Conservation (phyloP, 768 basidiomycete genomes). For the Rhodotorula babjevae region DNA sequence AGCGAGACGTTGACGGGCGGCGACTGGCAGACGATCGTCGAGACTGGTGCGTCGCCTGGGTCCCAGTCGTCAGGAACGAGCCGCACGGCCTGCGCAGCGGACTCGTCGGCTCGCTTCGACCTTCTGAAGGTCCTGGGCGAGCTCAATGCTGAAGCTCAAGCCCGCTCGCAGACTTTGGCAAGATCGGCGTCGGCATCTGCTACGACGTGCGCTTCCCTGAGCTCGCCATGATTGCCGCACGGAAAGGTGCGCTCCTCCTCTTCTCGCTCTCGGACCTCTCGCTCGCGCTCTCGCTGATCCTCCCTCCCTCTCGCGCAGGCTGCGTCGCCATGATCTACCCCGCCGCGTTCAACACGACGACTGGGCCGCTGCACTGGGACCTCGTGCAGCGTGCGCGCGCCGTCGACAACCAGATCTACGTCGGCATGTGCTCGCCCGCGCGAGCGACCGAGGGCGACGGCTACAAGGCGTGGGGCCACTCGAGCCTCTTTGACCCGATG, state of each 20-base stretch:
- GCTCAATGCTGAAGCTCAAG: not conserved
- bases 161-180: constrained; percentile 76
- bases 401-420: constrained; percentile 92
- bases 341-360: constrained; percentile 89
- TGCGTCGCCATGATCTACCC: constrained; percentile 88
- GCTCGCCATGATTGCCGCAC: constrained; percentile 80
- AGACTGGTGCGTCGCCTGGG: constrained; percentile 61
- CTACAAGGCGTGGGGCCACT: constrained; percentile 65
- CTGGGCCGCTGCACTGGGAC: constrained; percentile 95
- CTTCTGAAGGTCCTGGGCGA: too few relatives aligned
- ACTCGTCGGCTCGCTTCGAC: not conserved
- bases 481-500: constrained; percentile 44
- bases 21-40: constrained; percentile 66
- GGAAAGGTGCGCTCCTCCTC: constrained; percentile 58
- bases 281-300: not conserved
- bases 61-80: not conserved
- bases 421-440: constrained; percentile 93
- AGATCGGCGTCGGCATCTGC: constrained; percentile 91
- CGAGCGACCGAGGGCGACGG: constrained; percentile 65
- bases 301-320: constrained; percentile 52
- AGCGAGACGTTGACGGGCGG: constrained; percentile 58
- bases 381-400: constrained; percentile 84
- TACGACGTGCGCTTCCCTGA: constrained; percentile 96
- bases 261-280: not conserved
- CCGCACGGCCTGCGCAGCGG: rapidly evolving